Evolutionary conservation across 257 asterid genomes (phyloP).

Genomic region (Mitragyna speciosa): DNA sequence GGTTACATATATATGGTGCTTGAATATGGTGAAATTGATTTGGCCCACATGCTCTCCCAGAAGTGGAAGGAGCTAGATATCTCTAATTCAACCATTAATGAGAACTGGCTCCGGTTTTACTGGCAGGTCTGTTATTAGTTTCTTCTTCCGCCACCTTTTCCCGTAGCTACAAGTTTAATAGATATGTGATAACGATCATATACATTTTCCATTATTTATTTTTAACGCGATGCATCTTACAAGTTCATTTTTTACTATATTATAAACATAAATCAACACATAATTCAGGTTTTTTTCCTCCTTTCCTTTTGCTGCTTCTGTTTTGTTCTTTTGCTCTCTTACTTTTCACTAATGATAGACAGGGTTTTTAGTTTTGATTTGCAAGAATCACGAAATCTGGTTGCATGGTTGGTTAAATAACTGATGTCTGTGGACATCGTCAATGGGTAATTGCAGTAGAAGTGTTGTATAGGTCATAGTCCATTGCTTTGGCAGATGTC

Average conservation of each 20-base stretch:
- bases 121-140: slow-evolving; percentile 70
- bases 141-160: slow-evolving; percentile 14
- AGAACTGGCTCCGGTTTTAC: slow-evolving; percentile 97
- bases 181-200: background rate
- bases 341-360: background rate
- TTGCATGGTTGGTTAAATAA: background rate
- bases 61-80: slow-evolving; percentile 87
- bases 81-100: slow-evolving; percentile 61
- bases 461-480: background rate
- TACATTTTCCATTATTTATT: background rate
- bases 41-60: slow-evolving; percentile 96
- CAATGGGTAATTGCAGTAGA: background rate
- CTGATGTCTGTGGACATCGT: background rate
- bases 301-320: background rate
- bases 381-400: background rate
- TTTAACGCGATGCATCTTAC: background rate
- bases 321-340: background rate
- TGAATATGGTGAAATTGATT: slow-evolving; percentile 97
- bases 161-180: background rate
- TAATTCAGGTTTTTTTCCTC: background rate
- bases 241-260: background rate
- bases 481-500: background rate
- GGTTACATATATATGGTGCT: slow-evolving; percentile 90
- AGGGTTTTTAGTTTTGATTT: background rate
- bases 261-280: background rate